Evolutionary conservation across 306 rosid genomes (phyloP).

Genomic region (Pterocarpus santalinus): DNA sequence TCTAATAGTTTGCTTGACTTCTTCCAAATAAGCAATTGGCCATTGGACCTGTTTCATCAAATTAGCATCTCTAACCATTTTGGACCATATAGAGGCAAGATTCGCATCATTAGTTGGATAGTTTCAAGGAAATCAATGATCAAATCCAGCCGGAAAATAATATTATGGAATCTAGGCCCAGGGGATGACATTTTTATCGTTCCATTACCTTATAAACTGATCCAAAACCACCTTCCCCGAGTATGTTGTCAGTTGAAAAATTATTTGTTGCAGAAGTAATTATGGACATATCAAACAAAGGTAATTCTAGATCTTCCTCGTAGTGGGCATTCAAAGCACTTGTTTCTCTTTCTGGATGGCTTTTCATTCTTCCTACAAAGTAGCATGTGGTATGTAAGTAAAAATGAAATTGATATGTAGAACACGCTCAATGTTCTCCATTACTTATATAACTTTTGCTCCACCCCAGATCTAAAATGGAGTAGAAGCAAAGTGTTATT

Average conservation of each 20-base stretch:
- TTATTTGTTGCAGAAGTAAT: conserved; percentile 48
- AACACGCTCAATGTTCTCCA: neutral
- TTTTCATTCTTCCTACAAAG: neutral
- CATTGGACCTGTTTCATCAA: too few species aligned
- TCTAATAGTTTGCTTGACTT: too few species aligned
- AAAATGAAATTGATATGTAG: neutral
- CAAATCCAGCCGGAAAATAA: neutral
- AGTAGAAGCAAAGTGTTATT: neutral
- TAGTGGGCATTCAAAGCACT: neutral
- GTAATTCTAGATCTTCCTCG: conserved; percentile 53
- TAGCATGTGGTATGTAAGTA: neutral
- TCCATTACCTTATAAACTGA: conserved; percentile 47
- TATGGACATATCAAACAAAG: conserved; percentile 46
- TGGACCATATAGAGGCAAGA: neutral
- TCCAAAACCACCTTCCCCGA: conserved; percentile 54
- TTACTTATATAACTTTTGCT: neutral
- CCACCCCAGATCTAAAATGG: too few species aligned
- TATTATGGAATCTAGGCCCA: neutral
- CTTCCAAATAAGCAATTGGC: too few species aligned
- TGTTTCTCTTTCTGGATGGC: neutral
- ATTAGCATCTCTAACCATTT: too few species aligned
- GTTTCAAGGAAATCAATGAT: too few species aligned
- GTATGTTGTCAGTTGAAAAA: conserved; percentile 41
- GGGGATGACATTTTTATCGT: neutral
- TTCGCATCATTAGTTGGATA: neutral